Evolutionary conservation across 1,284 basidiomycete species (phyloP).

Genomic region (Fomitopsis betulina): DNA sequence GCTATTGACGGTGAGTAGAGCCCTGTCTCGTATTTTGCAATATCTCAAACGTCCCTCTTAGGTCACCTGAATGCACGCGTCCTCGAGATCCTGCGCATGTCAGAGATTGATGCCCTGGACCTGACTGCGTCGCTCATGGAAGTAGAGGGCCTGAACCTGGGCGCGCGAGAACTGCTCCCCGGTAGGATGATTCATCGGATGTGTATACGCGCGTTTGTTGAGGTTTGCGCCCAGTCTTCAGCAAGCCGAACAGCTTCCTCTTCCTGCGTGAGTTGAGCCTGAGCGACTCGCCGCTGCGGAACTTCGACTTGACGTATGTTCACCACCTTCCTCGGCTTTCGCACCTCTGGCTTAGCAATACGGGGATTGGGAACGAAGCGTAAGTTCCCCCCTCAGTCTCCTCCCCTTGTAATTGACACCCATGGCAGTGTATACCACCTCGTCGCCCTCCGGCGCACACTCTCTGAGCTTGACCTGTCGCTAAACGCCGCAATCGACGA

Average conservation of each 20-base stretch:
- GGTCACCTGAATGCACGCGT: conserved; percentile 21
- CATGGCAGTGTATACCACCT: conserved; percentile 50
- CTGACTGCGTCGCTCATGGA: conserved; percentile 42
- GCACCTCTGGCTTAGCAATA: conserved; percentile 46
- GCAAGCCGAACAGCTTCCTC: conserved; percentile 44
- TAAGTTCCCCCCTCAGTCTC: conserved; percentile 22
- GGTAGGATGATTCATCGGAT: conserved; percentile 27
- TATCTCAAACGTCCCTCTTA: conserved; percentile 6
- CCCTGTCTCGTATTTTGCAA: not conserved
- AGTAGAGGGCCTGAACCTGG: conserved; percentile 45
- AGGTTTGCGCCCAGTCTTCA: conserved; percentile 37
- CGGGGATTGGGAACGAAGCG: conserved; percentile 59
- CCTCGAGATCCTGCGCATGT: conserved; percentile 20
- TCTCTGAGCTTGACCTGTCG: conserved; percentile 46
- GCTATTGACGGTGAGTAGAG: conserved; percentile 32
- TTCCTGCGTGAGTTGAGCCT: conserved; percentile 47
- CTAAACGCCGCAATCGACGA: conserved; percentile 49
- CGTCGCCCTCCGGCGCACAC: conserved; percentile 46
- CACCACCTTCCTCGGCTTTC: conserved; percentile 48
- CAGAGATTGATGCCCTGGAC: conserved; percentile 22
- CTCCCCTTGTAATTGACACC: not conserved
- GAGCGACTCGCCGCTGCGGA: conserved; percentile 36
- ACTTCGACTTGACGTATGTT: conserved; percentile 47
- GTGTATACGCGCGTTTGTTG: not conserved
- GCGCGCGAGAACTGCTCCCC: conserved; percentile 35